Evolutionary conservation across 805 yeast species (phyloP), one percentile per base, ranked within the genome.

Genomic region (Wickerhamomyces hampshirensis): DNA sequence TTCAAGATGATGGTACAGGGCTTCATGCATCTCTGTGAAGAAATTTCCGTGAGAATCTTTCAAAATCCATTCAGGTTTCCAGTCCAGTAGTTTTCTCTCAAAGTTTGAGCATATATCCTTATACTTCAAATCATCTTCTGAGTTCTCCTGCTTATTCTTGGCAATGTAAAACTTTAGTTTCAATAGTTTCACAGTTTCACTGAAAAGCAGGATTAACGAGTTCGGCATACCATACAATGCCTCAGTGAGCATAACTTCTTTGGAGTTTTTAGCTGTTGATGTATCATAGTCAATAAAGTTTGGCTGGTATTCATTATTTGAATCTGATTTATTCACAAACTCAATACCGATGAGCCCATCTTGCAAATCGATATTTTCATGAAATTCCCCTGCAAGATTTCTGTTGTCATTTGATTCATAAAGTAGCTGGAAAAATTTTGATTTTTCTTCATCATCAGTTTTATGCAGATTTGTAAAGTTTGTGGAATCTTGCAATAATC

Each of bases 211-310:
- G 37, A 85, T 80, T 29, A 87, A 63, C 3, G 95, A 82, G 51
- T 84, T 85, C 6, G 96, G 95, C 38, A 87, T 63, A 1, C 95
- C 95, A 55, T 84, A 86, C 33, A 86, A 64, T 0, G 89, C 84
- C 56, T 84, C 94, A 1, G 89, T 80, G 7, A 88, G 79, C 43
- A 81, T 68, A 35, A 73, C 73, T 26, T 71, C 75, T 41, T 57
- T 63, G 55, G 66, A 54, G 21, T 64, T 43, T 51, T 65, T 17
- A 65, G 65, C 33, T 59, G 63, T 39, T 16, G 46, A 40, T 1
- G 47, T 39, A 14, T 31, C 37, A 19, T 44, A 46, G 42, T 65
- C 73, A 17, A 67, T 65, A 42, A 73, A 71, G 6, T 56, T 56
- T 12, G 71, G 68, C 3, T 59, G 48, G 38, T 50, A 48, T 8